A percentile compares a stretch with the other conserved stretches of the same genome.
Conservation (phyloP, 139 green algal species). For the Bryopsis sp. region DNA sequence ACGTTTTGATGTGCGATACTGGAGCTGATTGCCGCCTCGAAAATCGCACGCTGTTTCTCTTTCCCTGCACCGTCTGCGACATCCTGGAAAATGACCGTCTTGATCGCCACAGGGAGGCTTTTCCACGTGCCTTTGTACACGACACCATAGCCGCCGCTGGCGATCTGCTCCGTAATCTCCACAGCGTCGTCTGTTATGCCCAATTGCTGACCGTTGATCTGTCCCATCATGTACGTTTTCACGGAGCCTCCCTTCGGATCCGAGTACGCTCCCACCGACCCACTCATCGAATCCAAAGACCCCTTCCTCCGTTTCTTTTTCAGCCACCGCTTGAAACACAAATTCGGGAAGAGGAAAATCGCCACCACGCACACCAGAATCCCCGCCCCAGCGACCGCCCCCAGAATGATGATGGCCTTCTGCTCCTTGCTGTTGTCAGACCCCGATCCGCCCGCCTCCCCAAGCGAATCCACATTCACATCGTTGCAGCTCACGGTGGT, state of each 20-base stretch:
- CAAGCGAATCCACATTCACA: background rate
- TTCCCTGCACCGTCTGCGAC: background rate
- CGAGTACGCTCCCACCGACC: too few relatives aligned
- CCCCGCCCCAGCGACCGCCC: background rate
- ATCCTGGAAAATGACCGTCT: constrained; percentile 16
- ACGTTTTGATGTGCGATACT: background rate
- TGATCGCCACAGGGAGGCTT: constrained; percentile 14
- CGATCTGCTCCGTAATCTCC: background rate
- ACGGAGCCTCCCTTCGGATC: background rate
- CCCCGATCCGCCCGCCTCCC: too few relatives aligned
- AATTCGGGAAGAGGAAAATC: background rate
- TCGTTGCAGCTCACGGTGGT: background rate
- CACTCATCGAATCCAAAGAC: background rate
- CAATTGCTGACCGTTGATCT: background rate
- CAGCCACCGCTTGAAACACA: background rate
- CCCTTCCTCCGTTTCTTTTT: background rate
- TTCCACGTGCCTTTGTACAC: constrained; percentile 29
- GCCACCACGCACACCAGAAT: constrained; percentile 1
- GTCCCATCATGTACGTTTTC: background rate
- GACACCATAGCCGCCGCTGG: constrained; percentile 19
- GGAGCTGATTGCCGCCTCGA: background rate
- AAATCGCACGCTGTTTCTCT: background rate
- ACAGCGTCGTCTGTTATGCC: background rate
- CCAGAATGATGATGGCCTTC: background rate
- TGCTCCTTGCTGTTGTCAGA: background rate